Evolutionary conservation across 1,284 basidiomycete genomes (phyloP).

Genomic region (Cystobasidiaceae sp.): DNA sequence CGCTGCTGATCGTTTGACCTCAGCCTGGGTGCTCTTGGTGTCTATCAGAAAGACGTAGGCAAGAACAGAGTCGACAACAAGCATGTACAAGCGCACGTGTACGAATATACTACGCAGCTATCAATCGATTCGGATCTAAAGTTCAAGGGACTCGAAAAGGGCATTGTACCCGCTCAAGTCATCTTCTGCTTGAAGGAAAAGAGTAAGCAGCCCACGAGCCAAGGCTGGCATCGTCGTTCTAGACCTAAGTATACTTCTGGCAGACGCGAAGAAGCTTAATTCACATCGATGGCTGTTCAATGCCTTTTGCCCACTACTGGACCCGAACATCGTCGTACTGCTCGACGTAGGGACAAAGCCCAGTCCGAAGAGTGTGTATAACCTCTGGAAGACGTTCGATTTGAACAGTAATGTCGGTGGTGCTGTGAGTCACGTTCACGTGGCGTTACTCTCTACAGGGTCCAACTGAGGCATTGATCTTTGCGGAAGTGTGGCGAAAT

Average conservation of each 20-base stretch:
- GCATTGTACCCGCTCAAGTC: slow-evolving; percentile 81
- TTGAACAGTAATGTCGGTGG: slow-evolving; percentile 87
- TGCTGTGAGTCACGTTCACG: slow-evolving; percentile 49
- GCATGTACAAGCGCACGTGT: slow-evolving; percentile 69
- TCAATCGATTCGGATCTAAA: slow-evolving; percentile 63
- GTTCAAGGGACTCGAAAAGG: slow-evolving; percentile 46
- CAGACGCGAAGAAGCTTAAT: slow-evolving; percentile 59
- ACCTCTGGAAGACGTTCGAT: slow-evolving; percentile 94
- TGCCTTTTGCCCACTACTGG: slow-evolving; percentile 57
- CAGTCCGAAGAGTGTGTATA: slow-evolving; percentile 75
- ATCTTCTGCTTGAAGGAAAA: slow-evolving; percentile 87
- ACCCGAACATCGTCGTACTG: slow-evolving; percentile 83
- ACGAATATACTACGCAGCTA: slow-evolving; percentile 58
- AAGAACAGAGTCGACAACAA: slow-evolving; percentile 83
- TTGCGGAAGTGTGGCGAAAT: slow-evolving; percentile 89
- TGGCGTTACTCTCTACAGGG: too few species aligned
- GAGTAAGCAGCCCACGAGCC: slow-evolving; percentile 49
- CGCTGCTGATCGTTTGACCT: neutral
- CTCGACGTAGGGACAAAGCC: slow-evolving; percentile 92
- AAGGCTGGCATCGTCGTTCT: neutral
- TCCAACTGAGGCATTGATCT: too few species aligned
- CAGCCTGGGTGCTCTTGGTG: slow-evolving; percentile 58
- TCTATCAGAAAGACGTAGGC: slow-evolving; percentile 67
- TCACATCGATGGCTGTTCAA: slow-evolving; percentile 95
- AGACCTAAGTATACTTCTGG: slow-evolving; percentile 35